phyloP scores from a whole-genome alignment of 441 rosid genomes.

The Daphne laureola region DNA sequence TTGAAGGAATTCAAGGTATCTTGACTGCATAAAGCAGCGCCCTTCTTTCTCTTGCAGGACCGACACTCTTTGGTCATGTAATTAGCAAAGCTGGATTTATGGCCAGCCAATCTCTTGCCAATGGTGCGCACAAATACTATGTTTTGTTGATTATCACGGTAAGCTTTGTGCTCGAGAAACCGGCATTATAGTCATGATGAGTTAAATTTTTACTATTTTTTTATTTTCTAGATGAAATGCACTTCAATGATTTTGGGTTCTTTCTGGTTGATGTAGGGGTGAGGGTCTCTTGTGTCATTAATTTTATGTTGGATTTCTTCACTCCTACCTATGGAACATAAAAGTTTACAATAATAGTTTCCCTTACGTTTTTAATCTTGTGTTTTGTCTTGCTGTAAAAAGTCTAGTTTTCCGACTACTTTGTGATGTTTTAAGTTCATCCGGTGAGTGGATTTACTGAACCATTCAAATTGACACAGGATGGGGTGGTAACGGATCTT shows the following conservation, averaged over 20 bases:
- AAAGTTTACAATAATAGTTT: too few relatives aligned
- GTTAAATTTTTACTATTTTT: too few relatives aligned
- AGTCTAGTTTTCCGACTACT: too few relatives aligned
- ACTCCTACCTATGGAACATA: too few relatives aligned
- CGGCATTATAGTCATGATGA: background rate
- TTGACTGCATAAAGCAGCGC: conserved; percentile 71
- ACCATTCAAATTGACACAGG: conserved; percentile 29
- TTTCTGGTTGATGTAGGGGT: too few relatives aligned
- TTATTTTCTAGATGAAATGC: too few relatives aligned
- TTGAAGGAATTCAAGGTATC: conserved; percentile 86
- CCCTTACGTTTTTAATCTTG: too few relatives aligned
- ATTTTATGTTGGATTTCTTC: too few relatives aligned
- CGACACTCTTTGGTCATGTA: conserved; percentile 93
- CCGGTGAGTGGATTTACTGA: background rate
- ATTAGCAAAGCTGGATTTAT: conserved; percentile 61
- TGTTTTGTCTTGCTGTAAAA: too few relatives aligned
- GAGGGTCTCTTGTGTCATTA: too few relatives aligned
- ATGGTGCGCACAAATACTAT: conserved; percentile 47
- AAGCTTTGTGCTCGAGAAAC: conserved; percentile 15
- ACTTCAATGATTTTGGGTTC: too few relatives aligned
- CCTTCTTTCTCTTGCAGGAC: conserved; percentile 91
- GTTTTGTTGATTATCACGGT: conserved; percentile 86
- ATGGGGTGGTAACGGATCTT: conserved; percentile 91
- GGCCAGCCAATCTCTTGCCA: conserved; percentile 68
- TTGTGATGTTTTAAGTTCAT: too few relatives aligned